Evolutionary conservation across 306 rosid genomes (phyloP).

Genomic region (Arachis hypogaea): DNA sequence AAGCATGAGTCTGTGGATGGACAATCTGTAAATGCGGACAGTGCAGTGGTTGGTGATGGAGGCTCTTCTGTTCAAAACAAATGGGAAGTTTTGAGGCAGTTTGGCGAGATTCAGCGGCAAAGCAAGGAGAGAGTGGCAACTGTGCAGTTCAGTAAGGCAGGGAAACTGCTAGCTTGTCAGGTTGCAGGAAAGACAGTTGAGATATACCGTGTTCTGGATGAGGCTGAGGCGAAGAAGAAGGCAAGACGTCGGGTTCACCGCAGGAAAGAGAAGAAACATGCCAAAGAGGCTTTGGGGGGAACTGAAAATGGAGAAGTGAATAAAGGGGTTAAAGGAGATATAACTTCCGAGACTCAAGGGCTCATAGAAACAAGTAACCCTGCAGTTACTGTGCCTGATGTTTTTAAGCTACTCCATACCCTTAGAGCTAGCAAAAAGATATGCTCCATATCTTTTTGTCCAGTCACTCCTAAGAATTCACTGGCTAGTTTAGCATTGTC

Average conservation of each 20-base stretch:
- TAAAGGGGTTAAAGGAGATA: slow-evolving; percentile 51
- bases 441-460: slow-evolving; percentile 86
- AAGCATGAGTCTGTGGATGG: slow-evolving; percentile 58
- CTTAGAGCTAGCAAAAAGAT: slow-evolving; percentile 87
- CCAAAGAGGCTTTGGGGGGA: slow-evolving; percentile 50
- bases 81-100: slow-evolving; percentile 76
- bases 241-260: slow-evolving; percentile 87
- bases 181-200: slow-evolving; percentile 89
- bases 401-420: slow-evolving; percentile 84
- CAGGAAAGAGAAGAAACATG: slow-evolving; percentile 81
- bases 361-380: slow-evolving; percentile 35
- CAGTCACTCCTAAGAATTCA: slow-evolving; percentile 68
- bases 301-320: slow-evolving; percentile 52
- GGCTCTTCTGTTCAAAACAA: slow-evolving; percentile 56
- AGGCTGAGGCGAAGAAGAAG: slow-evolving; percentile 75
- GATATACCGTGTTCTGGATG: slow-evolving; percentile 80
- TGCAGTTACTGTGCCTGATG: slow-evolving; percentile 66
- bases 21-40: slow-evolving; percentile 44
- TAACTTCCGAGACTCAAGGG: slow-evolving; percentile 25
- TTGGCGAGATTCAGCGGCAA: slow-evolving; percentile 88
- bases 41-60: slow-evolving; percentile 34
- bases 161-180: slow-evolving; percentile 88
- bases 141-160: slow-evolving; percentile 77
- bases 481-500: slow-evolving; percentile 82
- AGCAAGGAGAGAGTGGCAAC: slow-evolving; percentile 88